Evolutionary conservation across 2,329 filamentous ascomycete genomes (phyloP), one percentile per base, ranked within the genome.

Genomic region (Capronia americana): DNA sequence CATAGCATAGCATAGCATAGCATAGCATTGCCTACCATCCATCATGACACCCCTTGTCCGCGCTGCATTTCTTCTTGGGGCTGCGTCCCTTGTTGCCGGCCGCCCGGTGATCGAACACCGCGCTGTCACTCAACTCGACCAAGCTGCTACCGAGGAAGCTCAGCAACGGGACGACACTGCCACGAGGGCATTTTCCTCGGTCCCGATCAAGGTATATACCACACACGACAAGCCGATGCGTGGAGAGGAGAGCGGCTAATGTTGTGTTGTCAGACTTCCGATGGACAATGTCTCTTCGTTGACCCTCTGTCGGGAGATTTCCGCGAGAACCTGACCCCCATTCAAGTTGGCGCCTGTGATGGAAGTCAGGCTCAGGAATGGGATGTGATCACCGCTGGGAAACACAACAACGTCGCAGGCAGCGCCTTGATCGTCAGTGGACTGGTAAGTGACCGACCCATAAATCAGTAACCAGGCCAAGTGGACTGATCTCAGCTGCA

Each of bases 361-460:
- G 82, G 79, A 34, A 77, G 79, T 4, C 74, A 79, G 3, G 82
- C 81, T 58, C 81, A 85, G 73, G 81, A 80, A 70, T 86, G 83
- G 71, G 84, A 86, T 72, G 71, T 86, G 51, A 78, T 86, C 61
- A 84, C 82, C 0, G 76, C 77, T 6, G 85, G 85, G 24, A 80
- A 80, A 70, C 85, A 87, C 72, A 84, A 84, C 68, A 75, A 85
- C 70, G 77, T 75, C 34, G 71, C 78, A 46, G 78, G 79, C 41
- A 79, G 81, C 4, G 81, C 83, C 71, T 78, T 87, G 56, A 72
- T 88, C 44, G 85, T 87, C 51, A 87, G 81, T 78, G 84, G 83
- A 3, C 74, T 85, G 70, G 80, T 82, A 70, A 66, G 77, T 72
- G 3, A 14, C 44, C 57, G 30, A 34, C 44, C 46, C 20, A 51